A percentile compares a stretch with the other conserved stretches of the same genome.
Evolutionary conservation across 306 rosid genomes (phyloP).

Genomic region (Pachyrhizus erosus): DNA sequence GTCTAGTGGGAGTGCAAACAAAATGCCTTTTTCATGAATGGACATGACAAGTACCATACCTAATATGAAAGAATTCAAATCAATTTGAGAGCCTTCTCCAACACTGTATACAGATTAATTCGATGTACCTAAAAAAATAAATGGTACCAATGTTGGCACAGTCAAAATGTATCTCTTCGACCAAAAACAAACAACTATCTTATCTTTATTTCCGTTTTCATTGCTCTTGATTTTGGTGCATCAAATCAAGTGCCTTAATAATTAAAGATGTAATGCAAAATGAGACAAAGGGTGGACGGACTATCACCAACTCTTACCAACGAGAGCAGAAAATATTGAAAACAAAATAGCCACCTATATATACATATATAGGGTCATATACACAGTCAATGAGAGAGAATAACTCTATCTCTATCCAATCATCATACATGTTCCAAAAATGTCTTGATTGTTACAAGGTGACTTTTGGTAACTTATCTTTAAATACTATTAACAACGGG

Average conservation of each 20-base stretch:
- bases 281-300: slow-evolving; percentile 60
- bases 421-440: background rate
- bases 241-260: slow-evolving; percentile 40
- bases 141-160: background rate
- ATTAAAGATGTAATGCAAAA: slow-evolving; percentile 16
- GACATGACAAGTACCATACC: slow-evolving; percentile 14
- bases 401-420: slow-evolving; percentile 17
- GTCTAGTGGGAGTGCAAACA: slow-evolving; percentile 29
- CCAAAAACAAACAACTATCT: slow-evolving; percentile 26
- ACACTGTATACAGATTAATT: slow-evolving; percentile 32
- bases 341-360: slow-evolving; percentile 23
- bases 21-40: slow-evolving; percentile 42
- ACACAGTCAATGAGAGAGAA: slow-evolving; percentile 18
- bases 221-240: slow-evolving; percentile 13
- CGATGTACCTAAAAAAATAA: slow-evolving; percentile 27
- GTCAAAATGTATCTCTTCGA: slow-evolving; percentile 12
- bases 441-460: background rate
- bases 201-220: slow-evolving; percentile 8
- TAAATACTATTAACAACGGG: background rate
- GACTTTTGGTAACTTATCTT: background rate
- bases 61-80: slow-evolving; percentile 17
- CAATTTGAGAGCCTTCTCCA: background rate
- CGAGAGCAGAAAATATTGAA: slow-evolving; percentile 64
- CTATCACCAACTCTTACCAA: slow-evolving; percentile 61
- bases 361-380: background rate